phyloP scores from a whole-genome alignment of 352 stramenopile genomes.

The Peronospora destructor region DNA sequence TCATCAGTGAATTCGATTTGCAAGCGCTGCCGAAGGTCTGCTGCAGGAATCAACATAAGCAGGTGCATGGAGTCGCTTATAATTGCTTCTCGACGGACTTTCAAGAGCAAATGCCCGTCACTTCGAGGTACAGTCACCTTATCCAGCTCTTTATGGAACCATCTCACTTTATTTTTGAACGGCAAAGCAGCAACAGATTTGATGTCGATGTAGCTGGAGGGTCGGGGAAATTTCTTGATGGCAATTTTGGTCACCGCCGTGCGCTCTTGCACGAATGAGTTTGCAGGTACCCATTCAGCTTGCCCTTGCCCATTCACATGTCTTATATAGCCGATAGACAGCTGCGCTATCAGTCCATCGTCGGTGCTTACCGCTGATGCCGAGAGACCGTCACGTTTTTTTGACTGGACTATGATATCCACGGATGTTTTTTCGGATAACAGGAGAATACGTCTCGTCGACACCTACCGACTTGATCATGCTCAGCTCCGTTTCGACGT shows the following conservation, averaged over 20 bases:
- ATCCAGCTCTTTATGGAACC: slow-evolving; percentile 69
- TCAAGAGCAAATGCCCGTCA: slow-evolving; percentile 72
- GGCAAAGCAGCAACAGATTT: slow-evolving; percentile 62
- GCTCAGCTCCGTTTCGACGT: slow-evolving; percentile 65
- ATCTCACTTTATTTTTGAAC: slow-evolving; percentile 68
- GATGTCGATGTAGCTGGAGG: slow-evolving; percentile 70
- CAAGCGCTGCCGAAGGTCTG: slow-evolving; percentile 61
- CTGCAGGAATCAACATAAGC: slow-evolving; percentile 67
- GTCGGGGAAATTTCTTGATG: slow-evolving; percentile 61
- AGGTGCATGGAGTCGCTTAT: slow-evolving; percentile 78
- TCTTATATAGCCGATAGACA: slow-evolving; percentile 69
- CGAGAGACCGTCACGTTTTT: slow-evolving; percentile 8
- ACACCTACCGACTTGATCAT: slow-evolving; percentile 40
- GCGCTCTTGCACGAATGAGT: slow-evolving; percentile 49
- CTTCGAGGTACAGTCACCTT: slow-evolving; percentile 74
- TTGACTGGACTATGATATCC: slow-evolving; percentile 14
- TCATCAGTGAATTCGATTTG: slow-evolving; percentile 84
- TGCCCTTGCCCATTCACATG: slow-evolving; percentile 63
- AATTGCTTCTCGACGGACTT: slow-evolving; percentile 69
- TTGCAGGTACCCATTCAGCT: slow-evolving; percentile 64
- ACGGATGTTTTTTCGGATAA: slow-evolving; percentile 43
- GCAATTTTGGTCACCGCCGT: slow-evolving; percentile 51
- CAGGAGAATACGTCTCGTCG: slow-evolving; percentile 40
- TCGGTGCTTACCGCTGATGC: slow-evolving; percentile 8
- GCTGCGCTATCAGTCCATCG: slow-evolving; percentile 49